Base-by-base conservation (phyloP, 2,329 filamentous ascomycete species). In the Epichloe amarillans region DNA sequence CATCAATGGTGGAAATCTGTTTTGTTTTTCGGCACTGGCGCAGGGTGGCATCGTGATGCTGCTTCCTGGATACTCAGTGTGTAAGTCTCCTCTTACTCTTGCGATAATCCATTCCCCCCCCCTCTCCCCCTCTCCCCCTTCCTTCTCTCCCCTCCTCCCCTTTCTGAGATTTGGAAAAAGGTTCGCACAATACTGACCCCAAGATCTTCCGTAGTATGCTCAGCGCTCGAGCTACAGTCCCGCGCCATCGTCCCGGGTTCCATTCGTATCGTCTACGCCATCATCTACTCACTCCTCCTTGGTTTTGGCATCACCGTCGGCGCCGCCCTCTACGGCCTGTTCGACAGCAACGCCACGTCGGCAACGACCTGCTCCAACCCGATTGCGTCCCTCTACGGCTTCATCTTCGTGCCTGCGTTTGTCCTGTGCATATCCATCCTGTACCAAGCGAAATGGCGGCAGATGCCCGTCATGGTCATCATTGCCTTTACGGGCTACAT, bases 401-500 rank as follows among this genome's bases (percentile, higher is more conserved):
- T 90, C 67, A 69, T 83, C 33, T 89, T 88, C 60, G 88, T 91
- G 0, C 77, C 84, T 0, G 64, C 76, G 6, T 94, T 90, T 64
- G 80, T 86, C 8, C 61, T 88, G 30, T 87, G 83, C 59, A 74
- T 91, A 39, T 80, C 83, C 46, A 70, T 89, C 51, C 80, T 90
- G 62, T 90, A 90, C 62, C 85, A 90, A 58, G 86, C 84, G 39
- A 88, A 88, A 64, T 88, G 81, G 79, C 85, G 81, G 57, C 87
- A 93, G 62, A 79, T 84, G 57, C 87, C 87, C 0, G 73, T 86
- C 49, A 91, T 91, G 86, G 68, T 87, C 2, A 39, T 82, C 45
- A 87, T 93, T 50, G 79, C 86, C 1, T 78, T 86, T 52, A 74
- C 77, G 0, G 87, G 87, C 3, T 91, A 89, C 62, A 67, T 87